A percentile compares a stretch with the other conserved stretches of the same genome.
Evolutionary conservation across 2,329 filamentous ascomycete genomes (phyloP).

Genomic region (Venturia carpophila): DNA sequence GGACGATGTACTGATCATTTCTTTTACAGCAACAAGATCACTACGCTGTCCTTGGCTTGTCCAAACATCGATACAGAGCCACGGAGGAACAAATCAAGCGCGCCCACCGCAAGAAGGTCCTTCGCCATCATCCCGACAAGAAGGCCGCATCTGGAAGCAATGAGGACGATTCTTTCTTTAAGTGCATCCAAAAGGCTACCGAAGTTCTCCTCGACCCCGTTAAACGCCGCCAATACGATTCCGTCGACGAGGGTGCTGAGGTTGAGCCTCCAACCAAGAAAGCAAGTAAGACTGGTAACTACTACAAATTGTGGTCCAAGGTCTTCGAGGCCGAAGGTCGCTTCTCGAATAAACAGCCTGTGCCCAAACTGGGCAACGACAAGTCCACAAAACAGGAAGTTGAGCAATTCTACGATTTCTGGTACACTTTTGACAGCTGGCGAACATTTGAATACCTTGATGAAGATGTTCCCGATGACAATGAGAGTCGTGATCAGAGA

Average conservation of each 20-base stretch:
- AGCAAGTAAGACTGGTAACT: slow-evolving; percentile 75
- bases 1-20: slow-evolving; percentile 19
- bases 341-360: slow-evolving; percentile 86
- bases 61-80: slow-evolving; percentile 84
- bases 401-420: slow-evolving; percentile 98
- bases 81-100: slow-evolving; percentile 98
- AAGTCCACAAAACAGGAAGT: slow-evolving; percentile 83
- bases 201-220: slow-evolving; percentile 87
- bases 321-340: slow-evolving; percentile 89
- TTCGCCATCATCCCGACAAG: slow-evolving; percentile 98
- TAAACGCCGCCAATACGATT: slow-evolving; percentile 92
- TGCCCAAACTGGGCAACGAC: slow-evolving; percentile 76
- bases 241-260: slow-evolving; percentile 87
- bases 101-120: slow-evolving; percentile 98
- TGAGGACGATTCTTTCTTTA: slow-evolving; percentile 98
- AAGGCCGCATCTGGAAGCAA: slow-evolving; percentile 80
- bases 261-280: slow-evolving; percentile 92
- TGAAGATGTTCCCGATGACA: slow-evolving; percentile 97
- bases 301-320: slow-evolving; percentile 87
- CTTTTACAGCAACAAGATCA: slow-evolving; percentile 74
- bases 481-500: slow-evolving; percentile 98
- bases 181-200: slow-evolving; percentile 98
- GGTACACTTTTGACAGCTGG: slow-evolving; percentile 99
- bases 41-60: slow-evolving; percentile 90
- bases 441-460: slow-evolving; percentile 96